Evolutionary conservation across 768 basidiomycete species (phyloP), one percentile per base, ranked within the genome.

Genomic region (Naganishia antarctica): DNA sequence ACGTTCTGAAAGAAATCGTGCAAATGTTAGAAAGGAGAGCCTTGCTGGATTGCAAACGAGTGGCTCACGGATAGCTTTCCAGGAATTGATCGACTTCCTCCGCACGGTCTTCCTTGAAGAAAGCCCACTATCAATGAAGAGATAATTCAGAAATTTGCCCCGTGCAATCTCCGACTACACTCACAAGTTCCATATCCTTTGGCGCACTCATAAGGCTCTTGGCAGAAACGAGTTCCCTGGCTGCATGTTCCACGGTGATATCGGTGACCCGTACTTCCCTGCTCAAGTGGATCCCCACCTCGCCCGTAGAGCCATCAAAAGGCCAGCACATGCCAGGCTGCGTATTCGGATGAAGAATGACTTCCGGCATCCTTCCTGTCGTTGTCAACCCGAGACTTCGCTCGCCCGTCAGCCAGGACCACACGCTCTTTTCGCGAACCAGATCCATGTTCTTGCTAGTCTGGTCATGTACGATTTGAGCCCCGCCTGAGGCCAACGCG

Each of bases 301-400:
- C 89, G 3, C 93, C 94, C 50, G 83, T 75, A 18, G 81, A 71
- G 0, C 93, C 93, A 5, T 79, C 80, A 79, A 98, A 91, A 1
- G 94, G 90, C 92, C 94, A 99, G 78, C 94, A 99, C 62, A 87
- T 83, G 3, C 96, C 94, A 34, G 85, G 85, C 61, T 87, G 83
- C 28, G 81, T 80, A 66, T 96, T 90, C 64, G 89, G 87, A 71
- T 94, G 88, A n/a, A 99, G 81, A 2, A 90, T 90, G 0, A 84
- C 87, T 51, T 91, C 84, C 0, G 94, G 92, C 0, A 90, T 84
- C 16, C 86, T 84, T n/a, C 90, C 92, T 77, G 44, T 84, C 81
- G 74, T 71, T 29, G 72, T 69, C 15, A 61, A 60, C 0, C 75
- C 75, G n/a, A 68, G 82, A 81, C 21, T 83, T 84, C 46, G 81